These are phyloP conservation scores for Suillus cothurnatus DNA, from an alignment of 768 basidiomycete genomes.

Conservation along the genomic window DNA sequence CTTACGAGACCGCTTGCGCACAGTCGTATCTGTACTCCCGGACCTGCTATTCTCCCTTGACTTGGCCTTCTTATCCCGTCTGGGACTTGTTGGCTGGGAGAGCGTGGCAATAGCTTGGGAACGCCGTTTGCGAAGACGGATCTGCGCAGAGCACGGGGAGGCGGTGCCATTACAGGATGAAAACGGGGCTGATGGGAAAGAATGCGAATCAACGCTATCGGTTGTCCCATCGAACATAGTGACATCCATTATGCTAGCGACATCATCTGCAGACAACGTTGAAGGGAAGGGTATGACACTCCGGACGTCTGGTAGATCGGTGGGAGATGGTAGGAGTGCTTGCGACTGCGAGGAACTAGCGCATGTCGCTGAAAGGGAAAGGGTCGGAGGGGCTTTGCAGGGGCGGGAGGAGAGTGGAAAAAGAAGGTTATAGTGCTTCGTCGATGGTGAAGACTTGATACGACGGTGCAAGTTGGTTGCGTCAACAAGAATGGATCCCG, in stretches of 20 bases:
- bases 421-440: constrained; percentile 14
- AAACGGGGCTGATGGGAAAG: constrained; percentile 8
- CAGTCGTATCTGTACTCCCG: neutral
- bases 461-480: constrained; percentile 14
- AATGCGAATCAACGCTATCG: constrained; percentile 6
- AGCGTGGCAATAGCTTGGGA: constrained; percentile 34
- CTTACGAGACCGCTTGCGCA: constrained; percentile 36
- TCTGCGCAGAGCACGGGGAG: constrained; percentile 15
- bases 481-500: constrained; percentile 2
- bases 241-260: constrained; percentile 19
- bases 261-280: constrained; percentile 20
- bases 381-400: constrained; percentile 39
- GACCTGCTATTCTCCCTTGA: constrained; percentile 11
- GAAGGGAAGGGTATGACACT: constrained; percentile 42
- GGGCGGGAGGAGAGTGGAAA: constrained; percentile 24
- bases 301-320: constrained; percentile 31
- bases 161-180: constrained; percentile 1
- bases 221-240: constrained; percentile 32
- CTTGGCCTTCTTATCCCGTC: constrained; percentile 4
- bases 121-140: constrained; percentile 34
- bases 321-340: constrained; percentile 12
- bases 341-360: constrained; percentile 21
- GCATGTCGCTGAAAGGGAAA: constrained; percentile 38
- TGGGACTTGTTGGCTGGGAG: constrained; percentile 19
- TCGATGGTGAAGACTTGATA: constrained; percentile 2